Evolutionary conservation across 495 filamentous ascomycete species (phyloP), one percentile per base, ranked within the genome.

Genomic region (Trichoderma virens): DNA sequence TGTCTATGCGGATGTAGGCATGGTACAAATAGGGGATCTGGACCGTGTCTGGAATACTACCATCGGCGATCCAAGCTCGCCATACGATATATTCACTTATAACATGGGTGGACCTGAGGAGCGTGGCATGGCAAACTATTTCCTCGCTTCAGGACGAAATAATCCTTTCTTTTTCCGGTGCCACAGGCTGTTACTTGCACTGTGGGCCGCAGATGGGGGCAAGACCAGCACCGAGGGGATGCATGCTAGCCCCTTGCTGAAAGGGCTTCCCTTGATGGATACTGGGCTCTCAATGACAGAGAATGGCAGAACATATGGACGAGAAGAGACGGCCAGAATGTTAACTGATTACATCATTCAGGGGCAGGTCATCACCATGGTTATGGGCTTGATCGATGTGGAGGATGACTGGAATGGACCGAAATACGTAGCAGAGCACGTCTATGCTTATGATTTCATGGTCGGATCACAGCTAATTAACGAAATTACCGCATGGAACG

Each of bases 1-100:
- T 39, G 75, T 85, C 28, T 86, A 85, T 65, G 78, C 82, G 0
- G 82, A 85, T 66, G 82, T 80, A 0, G 82, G 82, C 0, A 62
- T 84, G 60, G 74, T 85, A 65, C 80, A 81, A 65, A 83, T 85
- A 65, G 82, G 82, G 7, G 82, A 85, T 68, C 63, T 86, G 18
- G 78, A 85, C 66, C 63, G 70, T 13, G 70, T 85, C 0, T 86
- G 81, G 81, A 69, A 70, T 64, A 64, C 73, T 54, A 83, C 76
- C 0, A 67, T 85, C 41, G 78, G 70, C 1, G 71, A 83, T 65
- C 74, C 77, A 0, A 65, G 56, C 2, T 83, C 81, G 8, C 78
- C 67, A 18, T 81, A 72, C 65, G 78, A 83, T 35, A 73, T 83
- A 41, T 65, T 82, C 25, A 77, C 75, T 4, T 83, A 82, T 43